phyloP scores from a whole-genome alignment of 805 yeast genomes.

The Suhomyces tanzawaensis region DNA sequence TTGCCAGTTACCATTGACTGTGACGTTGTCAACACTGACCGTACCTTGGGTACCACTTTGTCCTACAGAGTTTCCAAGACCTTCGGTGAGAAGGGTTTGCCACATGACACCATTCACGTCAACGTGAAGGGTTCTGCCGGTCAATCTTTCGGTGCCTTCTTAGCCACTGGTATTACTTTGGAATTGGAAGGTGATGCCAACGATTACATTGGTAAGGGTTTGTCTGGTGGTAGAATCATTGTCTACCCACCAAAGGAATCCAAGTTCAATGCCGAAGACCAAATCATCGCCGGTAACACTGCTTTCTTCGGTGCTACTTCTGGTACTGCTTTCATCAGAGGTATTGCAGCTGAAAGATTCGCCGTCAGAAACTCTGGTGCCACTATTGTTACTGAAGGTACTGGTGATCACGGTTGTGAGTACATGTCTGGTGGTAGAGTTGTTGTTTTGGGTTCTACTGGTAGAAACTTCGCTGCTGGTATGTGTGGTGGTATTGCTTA shows the following conservation, averaged over 20 bases:
- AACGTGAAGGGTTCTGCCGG: conserved; percentile 93
- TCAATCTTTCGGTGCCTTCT: conserved; percentile 97
- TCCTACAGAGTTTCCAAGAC: conserved; percentile 91
- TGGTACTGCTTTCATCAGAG: conserved; percentile 90
- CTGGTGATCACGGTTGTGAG: conserved; percentile 98
- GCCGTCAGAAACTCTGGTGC: conserved; percentile 99
- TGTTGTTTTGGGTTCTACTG: conserved; percentile 86
- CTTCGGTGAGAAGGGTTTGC: conserved; percentile 90
- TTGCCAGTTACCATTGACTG: conserved; percentile 93
- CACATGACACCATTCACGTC: conserved; percentile 94
- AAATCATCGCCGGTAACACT: conserved; percentile 94
- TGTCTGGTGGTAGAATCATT: conserved; percentile 91
- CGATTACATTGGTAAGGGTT: conserved; percentile 96
- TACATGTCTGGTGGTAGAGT: conserved; percentile 99
- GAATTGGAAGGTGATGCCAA: conserved; percentile 97
- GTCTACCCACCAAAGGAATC: conserved; percentile 89
- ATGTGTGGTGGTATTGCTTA: conserved; percentile 99
- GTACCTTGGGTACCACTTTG: conserved; percentile 92
- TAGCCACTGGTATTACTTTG: conserved; percentile 93
- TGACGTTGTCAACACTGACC: conserved; percentile 91
- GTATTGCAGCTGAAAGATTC: conserved; percentile 97
- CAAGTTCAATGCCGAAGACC: conserved; percentile 89
- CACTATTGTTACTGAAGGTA: conserved; percentile 92
- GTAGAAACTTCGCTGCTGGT: conserved; percentile 94
- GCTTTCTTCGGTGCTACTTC: conserved; percentile 97